Evolutionary conservation across 208 protist species (phyloP), one percentile per base, ranked within the genome.

Genomic region (Acanthamoeba healyi): DNA sequence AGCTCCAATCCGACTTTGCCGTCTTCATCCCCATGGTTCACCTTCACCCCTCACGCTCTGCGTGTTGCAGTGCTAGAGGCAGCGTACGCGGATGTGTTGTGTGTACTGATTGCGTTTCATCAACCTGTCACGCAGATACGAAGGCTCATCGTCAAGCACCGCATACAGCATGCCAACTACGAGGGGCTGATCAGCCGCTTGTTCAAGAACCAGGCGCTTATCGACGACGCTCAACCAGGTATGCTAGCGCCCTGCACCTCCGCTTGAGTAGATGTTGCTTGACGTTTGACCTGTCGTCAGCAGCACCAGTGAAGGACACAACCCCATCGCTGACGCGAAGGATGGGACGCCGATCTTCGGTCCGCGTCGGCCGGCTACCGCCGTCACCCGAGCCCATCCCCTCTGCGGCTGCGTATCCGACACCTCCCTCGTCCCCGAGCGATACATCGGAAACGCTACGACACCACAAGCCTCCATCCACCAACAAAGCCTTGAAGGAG

Each of bases 1-100:
- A 98, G 88, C 65, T 99, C 14, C 96, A 97, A 12, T 54, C 49
- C 24, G 97, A 98, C 89, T 98, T 96, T 86, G 94, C 93, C 24
- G 97, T 98, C 14, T 99, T 99, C 61, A 96, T 98, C 29, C 97
- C 98, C 63, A 97, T 98, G 95, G 94, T 98, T 0, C n/a, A 15
- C 5, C 32, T n/a, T n/a, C 12, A 87, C 46, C 67, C 29, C 32
- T n/a, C 14, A 38, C 38, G 26, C 4, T 29, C 67, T 67, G n/a
- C n/a, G 51, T 9, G 19, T 54, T 22, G 22, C 15, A 54, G 22
- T 54, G 49, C 22, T 19, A 54, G 49, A 10, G 51, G 19, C 51
- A 61, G 54, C 54, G 15, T n/a, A n/a, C 0, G n/a, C 54, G n/a
- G n/a, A n/a, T n/a, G n/a, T 61, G 15, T 1, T 36, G 26, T 40